phyloP scores from a whole-genome alignment of 495 filamentous ascomycete genomes.

The Annulohypoxylon maeteangense region DNA sequence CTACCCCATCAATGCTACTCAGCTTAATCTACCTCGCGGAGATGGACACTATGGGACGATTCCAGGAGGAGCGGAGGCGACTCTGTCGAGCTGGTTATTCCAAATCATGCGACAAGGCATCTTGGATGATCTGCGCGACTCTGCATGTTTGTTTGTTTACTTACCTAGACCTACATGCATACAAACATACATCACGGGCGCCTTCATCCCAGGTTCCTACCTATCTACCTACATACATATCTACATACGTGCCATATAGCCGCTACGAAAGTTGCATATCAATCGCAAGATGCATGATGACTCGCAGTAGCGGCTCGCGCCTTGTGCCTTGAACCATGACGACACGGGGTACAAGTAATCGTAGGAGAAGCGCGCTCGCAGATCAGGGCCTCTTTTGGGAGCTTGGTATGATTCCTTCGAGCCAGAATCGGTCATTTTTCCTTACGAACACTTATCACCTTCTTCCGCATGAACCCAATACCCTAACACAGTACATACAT shows the following conservation, averaged over 20 bases:
- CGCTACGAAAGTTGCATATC: conserved; percentile 21
- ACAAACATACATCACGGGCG: background rate
- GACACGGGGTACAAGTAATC: conserved; percentile 12
- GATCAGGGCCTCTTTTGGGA: conserved; percentile 31
- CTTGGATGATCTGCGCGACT: background rate
- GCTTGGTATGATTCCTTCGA: conserved; percentile 29
- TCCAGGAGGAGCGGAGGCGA: conserved; percentile 1
- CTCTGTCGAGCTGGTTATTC: conserved; percentile 17
- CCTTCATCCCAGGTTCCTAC: background rate
- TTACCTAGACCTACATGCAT: conserved; percentile 17
- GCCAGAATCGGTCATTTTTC: conserved; percentile 24
- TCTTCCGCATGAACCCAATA: background rate
- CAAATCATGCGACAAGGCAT: conserved; percentile 28
- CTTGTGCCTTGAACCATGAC: conserved; percentile 2
- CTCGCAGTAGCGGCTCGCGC: conserved; percentile 35
- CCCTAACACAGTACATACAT: too few species aligned
- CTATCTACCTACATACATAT: too few species aligned
- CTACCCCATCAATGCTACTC: conserved; percentile 19
- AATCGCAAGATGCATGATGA: conserved; percentile 40
- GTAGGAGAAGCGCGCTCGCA: conserved; percentile 17
- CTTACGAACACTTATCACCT: conserved; percentile 10
- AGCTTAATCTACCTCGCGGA: background rate
- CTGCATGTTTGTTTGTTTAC: conserved; percentile 33
- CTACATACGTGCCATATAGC: too few species aligned
- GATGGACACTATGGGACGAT: background rate